Evolutionary conservation across 139 green algal genomes (phyloP), one percentile per base, ranked within the genome.

Genomic region (Pleodorina starrii): DNA sequence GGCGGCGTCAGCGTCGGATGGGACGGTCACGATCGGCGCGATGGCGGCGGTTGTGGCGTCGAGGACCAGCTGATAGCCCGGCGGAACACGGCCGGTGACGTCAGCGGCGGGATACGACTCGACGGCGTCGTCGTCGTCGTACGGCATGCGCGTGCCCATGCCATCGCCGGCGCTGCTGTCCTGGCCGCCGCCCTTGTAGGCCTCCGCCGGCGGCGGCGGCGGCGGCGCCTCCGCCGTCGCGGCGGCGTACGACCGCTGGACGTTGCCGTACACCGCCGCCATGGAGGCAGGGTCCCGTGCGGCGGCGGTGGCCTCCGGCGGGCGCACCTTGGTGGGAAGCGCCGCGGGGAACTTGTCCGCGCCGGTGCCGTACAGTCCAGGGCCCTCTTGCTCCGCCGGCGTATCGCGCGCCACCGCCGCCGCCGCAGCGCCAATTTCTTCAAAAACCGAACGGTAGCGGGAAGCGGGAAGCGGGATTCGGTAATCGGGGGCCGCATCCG

Each of bases 181-280:
- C 25, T 43, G 27, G 74, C 74, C 27, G 46, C 44, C 74, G 1
- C 35, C 72, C 9, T 36, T 19, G 35, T 46, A 5, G 35, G 14
- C 36, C 69, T 77, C 69, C 9, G n/a, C 68, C n/a, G 6, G 9
- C 21, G 72, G 17, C 43, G 72, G 40, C 72, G 43, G 69, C 69
- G 72, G 72, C 40, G 72, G 42, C 72, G 72, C 40, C 44, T 25
- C 25, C 3, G 11, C 69, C 44, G 25, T 50, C 3, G 11, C 69
- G 69, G 69, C 69, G 1, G 54, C 54, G 7, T 66, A 66, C n/a
- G 63, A 40, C 2, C 63, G 63, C 12, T 40, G 35, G 25, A 82
- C 44, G 43, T 82, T 82, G 74, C 74, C 74, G 74, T 82, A 82
- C 74, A 66, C 27, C 44, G 74, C 74, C n/a, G 74, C 74, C 44